Conservation (phyloP, 768 basidiomycete genomes). For the Tylopilus sp. region DNA sequence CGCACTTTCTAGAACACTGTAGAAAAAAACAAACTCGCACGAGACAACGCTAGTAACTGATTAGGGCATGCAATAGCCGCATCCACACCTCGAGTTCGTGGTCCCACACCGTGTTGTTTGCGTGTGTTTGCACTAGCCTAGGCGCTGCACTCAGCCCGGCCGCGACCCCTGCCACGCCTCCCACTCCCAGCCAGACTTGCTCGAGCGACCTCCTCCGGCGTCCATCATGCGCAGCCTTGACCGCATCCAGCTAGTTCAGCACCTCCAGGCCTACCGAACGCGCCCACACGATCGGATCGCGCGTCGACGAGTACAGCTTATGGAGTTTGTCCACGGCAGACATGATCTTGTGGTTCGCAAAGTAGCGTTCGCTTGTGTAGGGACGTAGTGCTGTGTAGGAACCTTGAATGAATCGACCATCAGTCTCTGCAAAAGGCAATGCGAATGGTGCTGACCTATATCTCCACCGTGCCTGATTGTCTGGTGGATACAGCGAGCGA, state of each 20-base stretch:
- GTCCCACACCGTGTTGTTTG: slow-evolving; percentile 30
- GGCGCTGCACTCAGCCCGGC: slow-evolving; percentile 31
- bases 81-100: too few species aligned
- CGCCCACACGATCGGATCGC: slow-evolving; percentile 75
- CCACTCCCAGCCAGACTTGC: slow-evolving; percentile 34
- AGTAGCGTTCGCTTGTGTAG: slow-evolving; percentile 80
- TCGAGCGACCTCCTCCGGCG: slow-evolving; percentile 50
- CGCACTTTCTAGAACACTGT: too few species aligned
- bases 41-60: too few species aligned
- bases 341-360: slow-evolving; percentile 83
- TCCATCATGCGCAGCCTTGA: slow-evolving; percentile 83
- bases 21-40: too few species aligned
- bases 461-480: slow-evolving; percentile 69
- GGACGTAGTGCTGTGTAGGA: slow-evolving; percentile 70
- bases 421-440: background rate
- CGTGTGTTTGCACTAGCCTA: slow-evolving; percentile 4
- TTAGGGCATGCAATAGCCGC: too few species aligned
- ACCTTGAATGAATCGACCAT: slow-evolving; percentile 39
- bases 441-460: slow-evolving; percentile 52
- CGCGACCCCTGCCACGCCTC: slow-evolving; percentile 43
- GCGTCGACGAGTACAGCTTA: slow-evolving; percentile 73
- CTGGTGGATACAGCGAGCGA: slow-evolving; percentile 60
- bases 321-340: slow-evolving; percentile 86
- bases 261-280: slow-evolving; percentile 87
- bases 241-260: slow-evolving; percentile 78